A percentile compares a stretch with the other conserved stretches of the same genome.
phyloP scores from a whole-genome alignment of 768 basidiomycete species.

The Boletus tylopilopsis region DNA sequence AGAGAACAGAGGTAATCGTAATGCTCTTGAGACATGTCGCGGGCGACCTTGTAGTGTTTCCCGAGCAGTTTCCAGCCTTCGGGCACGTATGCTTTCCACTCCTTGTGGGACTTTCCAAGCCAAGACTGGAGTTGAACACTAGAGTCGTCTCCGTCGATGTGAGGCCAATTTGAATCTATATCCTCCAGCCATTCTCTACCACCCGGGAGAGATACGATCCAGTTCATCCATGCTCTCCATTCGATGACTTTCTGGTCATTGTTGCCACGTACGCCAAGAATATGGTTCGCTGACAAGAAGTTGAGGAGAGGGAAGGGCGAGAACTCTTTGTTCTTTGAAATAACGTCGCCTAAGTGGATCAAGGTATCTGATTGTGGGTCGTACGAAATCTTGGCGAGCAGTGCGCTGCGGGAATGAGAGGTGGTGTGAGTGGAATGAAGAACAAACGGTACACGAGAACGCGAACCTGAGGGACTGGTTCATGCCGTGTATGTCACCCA shows the following conservation, averaged over 20 bases:
- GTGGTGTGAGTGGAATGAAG: neutral
- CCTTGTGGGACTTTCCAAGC: slow-evolving; percentile 33
- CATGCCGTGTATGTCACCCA: slow-evolving; percentile 92
- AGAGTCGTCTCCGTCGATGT: slow-evolving; percentile 28
- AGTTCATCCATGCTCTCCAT: slow-evolving; percentile 85
- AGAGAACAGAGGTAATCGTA: slow-evolving; percentile 73
- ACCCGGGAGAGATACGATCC: slow-evolving; percentile 51
- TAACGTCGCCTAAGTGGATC: slow-evolving; percentile 80
- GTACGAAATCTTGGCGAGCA: slow-evolving; percentile 63
- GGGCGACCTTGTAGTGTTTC: slow-evolving; percentile 76
- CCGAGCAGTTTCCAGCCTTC: slow-evolving; percentile 70
- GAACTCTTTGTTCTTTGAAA: slow-evolving; percentile 55
- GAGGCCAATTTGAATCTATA: slow-evolving; percentile 43
- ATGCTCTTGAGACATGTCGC: slow-evolving; percentile 54
- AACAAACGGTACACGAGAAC: neutral
- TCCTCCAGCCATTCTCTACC: slow-evolving; percentile 53
- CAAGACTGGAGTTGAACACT: slow-evolving; percentile 32
- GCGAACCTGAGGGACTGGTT: slow-evolving; percentile 61
- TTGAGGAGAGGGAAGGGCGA: slow-evolving; percentile 61
- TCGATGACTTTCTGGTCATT: slow-evolving; percentile 90
- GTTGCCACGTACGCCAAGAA: slow-evolving; percentile 87
- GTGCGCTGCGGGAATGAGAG: slow-evolving; percentile 38
- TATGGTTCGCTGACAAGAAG: slow-evolving; percentile 58
- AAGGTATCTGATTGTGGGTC: slow-evolving; percentile 59
- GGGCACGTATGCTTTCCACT: slow-evolving; percentile 54